A percentile compares a stretch with the other conserved stretches of the same genome.
phyloP scores from a whole-genome alignment of 2,329 filamentous ascomycete genomes.

The Thielaviopsis ethacetica region DNA sequence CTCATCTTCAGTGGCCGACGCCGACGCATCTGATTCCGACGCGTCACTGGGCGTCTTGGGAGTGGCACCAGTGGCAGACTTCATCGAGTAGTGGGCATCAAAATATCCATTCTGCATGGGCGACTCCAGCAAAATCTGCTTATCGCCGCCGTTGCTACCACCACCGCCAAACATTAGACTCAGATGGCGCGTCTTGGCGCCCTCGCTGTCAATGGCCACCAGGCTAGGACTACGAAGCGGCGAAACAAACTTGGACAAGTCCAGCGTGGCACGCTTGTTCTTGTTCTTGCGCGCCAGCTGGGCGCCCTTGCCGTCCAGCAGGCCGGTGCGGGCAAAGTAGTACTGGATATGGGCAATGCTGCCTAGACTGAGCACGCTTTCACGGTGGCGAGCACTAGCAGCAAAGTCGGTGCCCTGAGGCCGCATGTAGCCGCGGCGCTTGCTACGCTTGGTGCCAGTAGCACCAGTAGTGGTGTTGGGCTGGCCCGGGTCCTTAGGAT shows the following conservation, averaged over 20 bases:
- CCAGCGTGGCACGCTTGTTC: conserved; percentile 39
- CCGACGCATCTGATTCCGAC: not conserved
- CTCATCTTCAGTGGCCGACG: conserved; percentile 16
- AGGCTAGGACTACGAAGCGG: conserved; percentile 15
- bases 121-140: conserved; percentile 26
- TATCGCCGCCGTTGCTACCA: not conserved
- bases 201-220: conserved; percentile 27
- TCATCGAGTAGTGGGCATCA: not conserved
- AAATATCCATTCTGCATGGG: conserved; percentile 25
- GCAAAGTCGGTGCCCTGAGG: conserved; percentile 81
- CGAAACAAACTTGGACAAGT: conserved; percentile 35
- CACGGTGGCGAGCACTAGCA: conserved; percentile 71
- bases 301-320: conserved; percentile 84
- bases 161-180: conserved; percentile 11
- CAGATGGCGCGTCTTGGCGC: conserved; percentile 25
- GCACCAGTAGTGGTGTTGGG: not conserved
- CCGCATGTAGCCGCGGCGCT: conserved; percentile 67
- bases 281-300: conserved; percentile 62
- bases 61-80: not conserved
- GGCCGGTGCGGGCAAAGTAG: conserved; percentile 88
- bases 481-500: conserved; percentile 29
- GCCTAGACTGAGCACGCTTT: conserved; percentile 90
- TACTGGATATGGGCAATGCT: conserved; percentile 97
- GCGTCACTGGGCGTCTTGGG: not conserved
- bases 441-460: conserved; percentile 4